These are phyloP conservation scores for Bombardia bombarda DNA, from an alignment of 495 filamentous ascomycete species.

Conservation along the genomic window DNA sequence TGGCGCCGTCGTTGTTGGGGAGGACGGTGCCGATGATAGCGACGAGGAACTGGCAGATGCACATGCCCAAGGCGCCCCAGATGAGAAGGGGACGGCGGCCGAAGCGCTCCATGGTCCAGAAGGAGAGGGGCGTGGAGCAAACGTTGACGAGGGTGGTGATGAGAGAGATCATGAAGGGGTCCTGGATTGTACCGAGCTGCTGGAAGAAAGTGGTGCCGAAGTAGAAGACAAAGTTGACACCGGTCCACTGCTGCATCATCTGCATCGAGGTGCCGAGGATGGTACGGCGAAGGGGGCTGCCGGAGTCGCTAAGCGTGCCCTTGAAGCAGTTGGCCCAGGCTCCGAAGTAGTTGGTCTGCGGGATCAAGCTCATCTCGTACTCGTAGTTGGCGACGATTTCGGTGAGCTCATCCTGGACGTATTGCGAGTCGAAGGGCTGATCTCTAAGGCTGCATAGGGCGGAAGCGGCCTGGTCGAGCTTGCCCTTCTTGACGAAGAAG, in stretches of 20 bases:
- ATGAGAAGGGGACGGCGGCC: slow-evolving; percentile 81
- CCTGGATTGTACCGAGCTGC: slow-evolving; percentile 57
- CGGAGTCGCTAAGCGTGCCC: slow-evolving; percentile 47
- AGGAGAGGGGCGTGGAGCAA: slow-evolving; percentile 68
- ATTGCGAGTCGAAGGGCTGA: slow-evolving; percentile 53
- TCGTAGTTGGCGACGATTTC: slow-evolving; percentile 83
- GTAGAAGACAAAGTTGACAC: slow-evolving; percentile 94
- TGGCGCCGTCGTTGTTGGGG: slow-evolving; percentile 50
- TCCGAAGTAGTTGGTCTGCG: slow-evolving; percentile 56
- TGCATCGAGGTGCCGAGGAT: slow-evolving; percentile 67
- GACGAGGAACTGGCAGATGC: slow-evolving; percentile 78
- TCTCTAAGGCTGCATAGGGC: slow-evolving; percentile 61
- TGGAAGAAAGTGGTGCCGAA: slow-evolving; percentile 76
- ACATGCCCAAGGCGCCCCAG: slow-evolving; percentile 71
- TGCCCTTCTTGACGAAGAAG: slow-evolving; percentile 69
- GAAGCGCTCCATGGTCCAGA: slow-evolving; percentile 72
- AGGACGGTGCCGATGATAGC: slow-evolving; percentile 56
- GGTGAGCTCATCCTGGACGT: slow-evolving; percentile 60
- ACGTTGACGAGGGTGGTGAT: slow-evolving; percentile 85
- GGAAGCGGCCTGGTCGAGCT: slow-evolving; percentile 52
- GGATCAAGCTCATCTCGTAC: slow-evolving; percentile 61
- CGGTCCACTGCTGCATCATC: slow-evolving; percentile 72
- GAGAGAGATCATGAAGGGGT: slow-evolving; percentile 73
- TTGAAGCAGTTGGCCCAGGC: slow-evolving; percentile 58
- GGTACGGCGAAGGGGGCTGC: slow-evolving; percentile 61